Percentiles rank a stretch among this genome's conserved stretches.
These are phyloP conservation scores for Aspergillus tamarii DNA, from an alignment of 2,329 filamentous ascomycete species.

Conservation along the genomic window DNA sequence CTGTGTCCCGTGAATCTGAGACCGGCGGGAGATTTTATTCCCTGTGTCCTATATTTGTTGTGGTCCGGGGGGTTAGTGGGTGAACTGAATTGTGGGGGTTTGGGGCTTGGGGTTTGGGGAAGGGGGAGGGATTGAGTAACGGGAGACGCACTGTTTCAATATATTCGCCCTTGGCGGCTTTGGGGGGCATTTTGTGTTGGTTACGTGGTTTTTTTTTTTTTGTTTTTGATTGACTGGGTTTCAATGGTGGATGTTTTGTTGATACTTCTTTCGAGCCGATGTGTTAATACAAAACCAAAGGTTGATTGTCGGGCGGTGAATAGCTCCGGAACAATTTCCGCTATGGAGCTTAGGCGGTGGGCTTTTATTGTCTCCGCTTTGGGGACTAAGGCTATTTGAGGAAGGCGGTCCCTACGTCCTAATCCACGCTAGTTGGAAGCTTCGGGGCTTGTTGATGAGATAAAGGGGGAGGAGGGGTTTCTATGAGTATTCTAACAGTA, in stretches of 20 bases:
- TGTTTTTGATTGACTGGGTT: background rate
- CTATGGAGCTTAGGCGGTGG: background rate
- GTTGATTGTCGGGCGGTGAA: background rate
- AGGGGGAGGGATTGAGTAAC: background rate
- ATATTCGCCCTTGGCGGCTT: constrained; percentile 84
- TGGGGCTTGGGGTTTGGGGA: background rate
- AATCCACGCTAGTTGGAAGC: background rate
- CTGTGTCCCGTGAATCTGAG: constrained; percentile 89
- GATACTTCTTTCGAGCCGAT: no score
- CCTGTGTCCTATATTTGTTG: constrained; percentile 74
- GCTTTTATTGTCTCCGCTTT: background rate
- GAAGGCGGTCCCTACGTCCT: background rate
- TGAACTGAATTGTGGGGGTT: constrained; percentile 11
- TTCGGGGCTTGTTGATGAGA: no score
- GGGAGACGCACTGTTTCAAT: constrained; percentile 79
- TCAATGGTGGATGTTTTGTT: background rate
- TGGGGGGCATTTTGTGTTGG: constrained; percentile 65
- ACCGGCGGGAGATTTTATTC: constrained; percentile 95
- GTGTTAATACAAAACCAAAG: no score
- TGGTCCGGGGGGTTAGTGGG: constrained; percentile 8
- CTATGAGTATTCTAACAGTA: no score
- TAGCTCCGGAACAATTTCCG: background rate
- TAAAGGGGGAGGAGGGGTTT: no score
- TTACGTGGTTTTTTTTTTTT: background rate
- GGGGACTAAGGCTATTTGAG: background rate